These are phyloP conservation scores for Nematodospora anomalae DNA, from an alignment of 1,139 yeast genomes.

Conservation along the genomic window DNA sequence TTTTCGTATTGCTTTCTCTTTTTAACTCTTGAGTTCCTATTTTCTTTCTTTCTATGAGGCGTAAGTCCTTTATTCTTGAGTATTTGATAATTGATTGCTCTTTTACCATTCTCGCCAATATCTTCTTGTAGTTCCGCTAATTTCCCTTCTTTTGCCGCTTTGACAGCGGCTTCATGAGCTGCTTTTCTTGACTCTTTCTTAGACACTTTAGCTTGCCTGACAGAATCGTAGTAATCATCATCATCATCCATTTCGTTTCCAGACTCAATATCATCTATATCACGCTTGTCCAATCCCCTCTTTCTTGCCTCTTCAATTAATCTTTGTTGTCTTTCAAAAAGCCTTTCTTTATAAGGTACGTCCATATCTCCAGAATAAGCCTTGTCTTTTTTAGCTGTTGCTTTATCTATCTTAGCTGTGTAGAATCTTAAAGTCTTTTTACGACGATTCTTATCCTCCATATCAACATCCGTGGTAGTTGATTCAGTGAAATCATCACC, in stretches of 20 bases:
- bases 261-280: constrained; percentile 30
- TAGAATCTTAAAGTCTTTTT: constrained; percentile 89
- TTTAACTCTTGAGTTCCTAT: constrained; percentile 94
- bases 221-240: constrained; percentile 49
- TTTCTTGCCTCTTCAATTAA: constrained; percentile 83
- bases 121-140: constrained; percentile 68
- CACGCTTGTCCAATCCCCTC: constrained; percentile 63
- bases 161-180: constrained; percentile 71
- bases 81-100: constrained; percentile 93
- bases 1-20: constrained; percentile 96
- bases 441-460: constrained; percentile 80
- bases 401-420: constrained; percentile 93
- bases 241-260: constrained; percentile 54
- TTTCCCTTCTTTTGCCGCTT: constrained; percentile 85
- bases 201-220: constrained; percentile 48
- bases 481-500: constrained; percentile 63
- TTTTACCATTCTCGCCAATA: constrained; percentile 77
- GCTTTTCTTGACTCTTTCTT: constrained; percentile 55
- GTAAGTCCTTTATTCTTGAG: constrained; percentile 94
- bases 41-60: constrained; percentile 87
- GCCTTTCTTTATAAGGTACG: constrained; percentile 88
- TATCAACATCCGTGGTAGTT: constrained; percentile 70
- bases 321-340: constrained; percentile 85
- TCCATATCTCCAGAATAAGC: constrained; percentile 81
- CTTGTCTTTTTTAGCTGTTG: constrained; percentile 55